A percentile compares a stretch with the other conserved stretches of the same genome.
These are phyloP conservation scores for Pleurotus sapidus DNA, from an alignment of 768 basidiomycete species.

Conservation along the genomic window DNA sequence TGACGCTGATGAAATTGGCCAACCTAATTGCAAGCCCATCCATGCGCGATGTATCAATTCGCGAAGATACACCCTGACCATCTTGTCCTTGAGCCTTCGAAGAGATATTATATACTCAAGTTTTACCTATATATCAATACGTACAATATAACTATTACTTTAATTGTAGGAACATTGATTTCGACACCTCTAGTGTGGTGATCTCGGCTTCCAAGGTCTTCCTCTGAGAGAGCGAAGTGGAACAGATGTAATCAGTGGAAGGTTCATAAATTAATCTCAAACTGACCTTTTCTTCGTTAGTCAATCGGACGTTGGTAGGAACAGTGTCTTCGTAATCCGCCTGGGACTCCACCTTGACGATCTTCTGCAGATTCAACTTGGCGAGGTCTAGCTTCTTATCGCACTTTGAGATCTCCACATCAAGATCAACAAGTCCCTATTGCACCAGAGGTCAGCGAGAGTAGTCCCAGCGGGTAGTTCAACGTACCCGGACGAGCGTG, in stretches of 20 bases:
- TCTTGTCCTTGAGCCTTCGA: too few species aligned
- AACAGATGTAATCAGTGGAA: not conserved
- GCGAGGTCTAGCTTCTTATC: constrained; percentile 86
- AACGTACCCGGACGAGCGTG: constrained; percentile 80
- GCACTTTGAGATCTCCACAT: constrained; percentile 83
- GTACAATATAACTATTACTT: constrained; percentile 31
- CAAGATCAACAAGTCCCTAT: constrained; percentile 88
- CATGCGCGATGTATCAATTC: too few species aligned
- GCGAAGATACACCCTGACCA: too few species aligned
- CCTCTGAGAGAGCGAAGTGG: constrained; percentile 40
- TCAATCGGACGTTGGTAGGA: constrained; percentile 68
- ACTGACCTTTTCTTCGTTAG: constrained; percentile 25
- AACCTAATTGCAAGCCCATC: too few species aligned
- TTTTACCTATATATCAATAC: not conserved
- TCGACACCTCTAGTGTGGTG: constrained; percentile 64
- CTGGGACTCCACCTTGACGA: constrained; percentile 67
- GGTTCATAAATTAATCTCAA: too few species aligned
- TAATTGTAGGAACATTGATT: constrained; percentile 71
- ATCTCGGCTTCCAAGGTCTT: constrained; percentile 74
- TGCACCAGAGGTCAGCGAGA: not conserved
- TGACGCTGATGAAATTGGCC: too few species aligned
- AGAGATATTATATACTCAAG: too few species aligned
- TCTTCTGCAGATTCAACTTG: constrained; percentile 68
- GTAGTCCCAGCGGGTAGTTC: not conserved
- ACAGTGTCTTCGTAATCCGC: constrained; percentile 79